These are phyloP conservation scores for Trebouxia gelatinosa DNA, from an alignment of 163 green algal genomes.

Conservation along the genomic window DNA sequence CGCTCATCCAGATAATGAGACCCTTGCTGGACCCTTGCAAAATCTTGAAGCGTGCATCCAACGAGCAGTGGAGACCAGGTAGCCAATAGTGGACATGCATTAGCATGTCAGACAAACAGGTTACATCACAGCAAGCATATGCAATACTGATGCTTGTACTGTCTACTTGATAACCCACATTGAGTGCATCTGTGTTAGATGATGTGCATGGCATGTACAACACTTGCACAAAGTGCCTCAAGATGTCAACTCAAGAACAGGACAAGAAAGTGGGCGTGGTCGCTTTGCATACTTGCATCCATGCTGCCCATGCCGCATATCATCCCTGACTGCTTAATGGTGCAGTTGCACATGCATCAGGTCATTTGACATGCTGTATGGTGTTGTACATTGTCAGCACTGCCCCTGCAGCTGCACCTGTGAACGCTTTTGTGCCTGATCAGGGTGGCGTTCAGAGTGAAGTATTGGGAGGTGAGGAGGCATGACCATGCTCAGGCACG, in stretches of 20 bases:
- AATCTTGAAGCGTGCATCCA: neutral
- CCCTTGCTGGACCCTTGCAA: neutral
- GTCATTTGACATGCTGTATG: too few relatives aligned
- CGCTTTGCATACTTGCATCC: neutral
- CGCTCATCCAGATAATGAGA: neutral
- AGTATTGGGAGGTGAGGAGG: neutral
- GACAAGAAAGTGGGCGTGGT: neutral
- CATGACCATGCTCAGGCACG: slow-evolving; percentile 15
- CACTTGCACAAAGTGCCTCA: too few relatives aligned
- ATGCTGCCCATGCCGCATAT: neutral
- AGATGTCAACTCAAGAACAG: neutral
- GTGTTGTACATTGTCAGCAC: too few relatives aligned
- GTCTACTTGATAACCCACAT: neutral
- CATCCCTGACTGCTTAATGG: neutral
- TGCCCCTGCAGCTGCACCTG: neutral
- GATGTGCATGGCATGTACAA: too few relatives aligned
- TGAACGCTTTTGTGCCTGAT: neutral
- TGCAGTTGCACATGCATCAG: too few relatives aligned
- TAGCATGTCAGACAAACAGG: neutral
- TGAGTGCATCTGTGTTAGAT: neutral
- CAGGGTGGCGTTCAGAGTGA: slow-evolving; percentile 20
- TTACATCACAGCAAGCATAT: too few relatives aligned
- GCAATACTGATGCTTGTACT: too few relatives aligned
- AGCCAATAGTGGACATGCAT: too few relatives aligned
- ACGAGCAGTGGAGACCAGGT: slow-evolving; percentile 15